A percentile compares a stretch with the other conserved stretches of the same genome.
Evolutionary conservation across 2,329 filamentous ascomycete genomes (phyloP).

Genomic region (Arthroderma sp.): DNA sequence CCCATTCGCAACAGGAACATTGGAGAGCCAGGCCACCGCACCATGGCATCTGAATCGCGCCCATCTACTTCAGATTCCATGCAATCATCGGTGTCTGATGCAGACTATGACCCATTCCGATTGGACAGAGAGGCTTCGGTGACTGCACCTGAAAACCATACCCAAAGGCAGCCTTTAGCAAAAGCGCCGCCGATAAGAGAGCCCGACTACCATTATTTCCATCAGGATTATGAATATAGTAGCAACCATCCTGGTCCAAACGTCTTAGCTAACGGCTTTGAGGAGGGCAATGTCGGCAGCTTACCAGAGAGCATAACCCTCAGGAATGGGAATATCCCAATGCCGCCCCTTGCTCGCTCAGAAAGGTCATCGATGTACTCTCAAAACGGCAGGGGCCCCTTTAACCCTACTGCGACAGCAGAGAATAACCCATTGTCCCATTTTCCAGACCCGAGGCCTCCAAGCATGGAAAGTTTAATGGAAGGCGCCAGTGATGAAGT

Average conservation of each 20-base stretch:
- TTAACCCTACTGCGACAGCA: not conserved
- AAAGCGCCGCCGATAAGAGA: conserved; percentile 35
- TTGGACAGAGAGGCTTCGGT: conserved; percentile 28
- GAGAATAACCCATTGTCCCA: conserved; percentile 16
- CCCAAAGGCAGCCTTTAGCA: conserved; percentile 30
- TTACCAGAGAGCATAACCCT: conserved; percentile 7
- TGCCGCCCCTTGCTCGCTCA: not conserved
- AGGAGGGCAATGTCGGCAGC: conserved; percentile 1
- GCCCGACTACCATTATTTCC: conserved; percentile 23
- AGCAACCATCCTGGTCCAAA: not conserved
- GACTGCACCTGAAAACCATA: not conserved
- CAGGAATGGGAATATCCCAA: conserved; percentile 5
- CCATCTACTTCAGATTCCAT: conserved; percentile 26
- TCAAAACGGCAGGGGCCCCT: not conserved
- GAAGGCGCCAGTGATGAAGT: conserved; percentile 27
- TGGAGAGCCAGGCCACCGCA: not conserved
- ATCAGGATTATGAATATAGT: conserved; percentile 34
- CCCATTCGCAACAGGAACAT: not conserved
- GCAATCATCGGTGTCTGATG: conserved; percentile 26
- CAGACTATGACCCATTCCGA: conserved; percentile 33
- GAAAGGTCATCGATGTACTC: conserved; percentile 12
- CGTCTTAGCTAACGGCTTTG: conserved; percentile 1
- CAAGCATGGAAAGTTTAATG: conserved; percentile 28
- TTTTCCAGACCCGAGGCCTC: conserved; percentile 31
- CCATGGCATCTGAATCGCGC: conserved; percentile 21